Evolutionary conservation across 805 yeast species (phyloP), one percentile per base, ranked within the genome.

Genomic region (Cyberlindnera maritima): DNA sequence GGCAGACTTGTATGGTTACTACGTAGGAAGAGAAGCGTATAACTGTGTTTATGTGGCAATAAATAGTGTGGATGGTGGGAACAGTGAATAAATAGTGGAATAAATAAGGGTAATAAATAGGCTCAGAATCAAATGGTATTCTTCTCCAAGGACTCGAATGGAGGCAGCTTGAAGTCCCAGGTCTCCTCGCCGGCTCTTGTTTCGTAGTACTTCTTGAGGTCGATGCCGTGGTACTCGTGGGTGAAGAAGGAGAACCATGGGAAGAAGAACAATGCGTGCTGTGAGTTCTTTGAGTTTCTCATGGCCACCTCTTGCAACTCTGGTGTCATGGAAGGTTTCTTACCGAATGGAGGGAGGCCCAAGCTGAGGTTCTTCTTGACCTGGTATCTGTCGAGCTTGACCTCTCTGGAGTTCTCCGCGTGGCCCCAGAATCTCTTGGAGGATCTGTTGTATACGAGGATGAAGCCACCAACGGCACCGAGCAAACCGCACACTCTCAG

Each of bases 211-310:
- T 73, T 81, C 60, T 74, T 72, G 49, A 84, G 70, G 60, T 83
- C 85, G 49, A 86, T 81, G 21, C 92, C 94, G 66, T 88, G 96
- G 70, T 80, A 83, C 56, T 87, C 89, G 66, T 88, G 96, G 63
- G 80, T 69, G 39, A 81, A 89, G 52, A 85, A 70, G 69, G 88
- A 88, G 73, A 88, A 87, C 88, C 89, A 83, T 20, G 96, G 96
- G 58, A 88, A 65, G 50, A 85, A 61, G 46, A 81, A 77, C 57
- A 83, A 62, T 46, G 74, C 69, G 47, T 79, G 65, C 60, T 79
- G 80, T 8, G 95, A 80, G 61, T 81, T 81, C 56, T 83, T 85
- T 20, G 94, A 83, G 73, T 85, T 85, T 70, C 89, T 77, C 58
- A 85, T 80, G 49, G 96, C 81, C 53, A 85, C 74, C 56, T 81